These are phyloP conservation scores for Pinus albicaulis DNA, from an alignment of 75 land plant species.

Conservation along the genomic window DNA sequence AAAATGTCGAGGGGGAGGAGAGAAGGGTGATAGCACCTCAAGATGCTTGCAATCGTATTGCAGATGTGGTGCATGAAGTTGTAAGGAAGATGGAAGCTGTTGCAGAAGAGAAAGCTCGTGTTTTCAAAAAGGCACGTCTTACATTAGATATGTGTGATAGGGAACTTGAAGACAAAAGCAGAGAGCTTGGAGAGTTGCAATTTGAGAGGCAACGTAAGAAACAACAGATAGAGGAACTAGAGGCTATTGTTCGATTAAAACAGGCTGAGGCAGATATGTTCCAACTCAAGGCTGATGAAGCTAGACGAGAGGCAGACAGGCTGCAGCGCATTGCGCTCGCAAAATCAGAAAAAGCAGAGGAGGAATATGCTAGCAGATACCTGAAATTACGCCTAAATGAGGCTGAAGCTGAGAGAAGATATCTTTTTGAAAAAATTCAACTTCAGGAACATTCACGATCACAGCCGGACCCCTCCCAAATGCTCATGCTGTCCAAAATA, in stretches of 20 bases:
- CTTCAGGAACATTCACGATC: slow-evolving; percentile 64
- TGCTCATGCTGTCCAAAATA: slow-evolving; percentile 49
- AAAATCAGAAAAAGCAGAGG: slow-evolving; percentile 87
- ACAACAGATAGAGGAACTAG: slow-evolving; percentile 85
- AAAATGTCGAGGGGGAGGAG: slow-evolving; percentile 56
- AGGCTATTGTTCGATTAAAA: slow-evolving; percentile 77
- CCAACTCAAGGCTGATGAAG: slow-evolving; percentile 87
- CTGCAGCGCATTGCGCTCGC: slow-evolving; percentile 86
- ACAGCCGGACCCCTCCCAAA: slow-evolving; percentile 46
- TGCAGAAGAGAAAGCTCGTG: slow-evolving; percentile 80
- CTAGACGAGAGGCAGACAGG: slow-evolving; percentile 83
- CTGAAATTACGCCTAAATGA: slow-evolving; percentile 80
- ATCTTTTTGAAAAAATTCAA: slow-evolving; percentile 81
- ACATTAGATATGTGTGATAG: slow-evolving; percentile 80
- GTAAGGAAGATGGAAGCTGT: slow-evolving; percentile 90
- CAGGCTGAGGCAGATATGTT: slow-evolving; percentile 97
- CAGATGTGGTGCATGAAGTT: slow-evolving; percentile 94
- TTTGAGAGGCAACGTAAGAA: slow-evolving; percentile 80
- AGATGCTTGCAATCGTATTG: slow-evolving; percentile 89
- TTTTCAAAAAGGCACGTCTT: slow-evolving; percentile 68
- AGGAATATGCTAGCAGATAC: slow-evolving; percentile 90
- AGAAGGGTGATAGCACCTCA: slow-evolving; percentile 70
- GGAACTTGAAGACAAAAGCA: slow-evolving; percentile 82
- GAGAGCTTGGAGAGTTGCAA: slow-evolving; percentile 71
- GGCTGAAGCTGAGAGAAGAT: slow-evolving; percentile 92